Evolutionary conservation across 257 asterid species (phyloP).

Genomic region (Hygrophila difformis): DNA sequence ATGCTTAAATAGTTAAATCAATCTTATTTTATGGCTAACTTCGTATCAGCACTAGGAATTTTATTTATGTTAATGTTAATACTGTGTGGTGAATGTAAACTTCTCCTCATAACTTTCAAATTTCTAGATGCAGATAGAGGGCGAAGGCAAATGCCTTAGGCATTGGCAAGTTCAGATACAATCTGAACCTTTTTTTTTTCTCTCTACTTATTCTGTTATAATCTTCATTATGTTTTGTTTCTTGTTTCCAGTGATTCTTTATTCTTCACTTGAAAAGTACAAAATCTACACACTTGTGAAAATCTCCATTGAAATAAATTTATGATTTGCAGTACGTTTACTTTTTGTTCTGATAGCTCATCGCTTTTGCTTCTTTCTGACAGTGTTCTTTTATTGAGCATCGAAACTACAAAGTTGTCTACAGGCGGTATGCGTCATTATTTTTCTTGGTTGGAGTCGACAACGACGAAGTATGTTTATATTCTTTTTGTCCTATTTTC

Average conservation of each 20-base stretch:
- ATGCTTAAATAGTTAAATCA: no score
- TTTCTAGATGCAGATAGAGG: constrained; percentile 1
- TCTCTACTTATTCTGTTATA: neutral
- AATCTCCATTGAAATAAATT: no score
- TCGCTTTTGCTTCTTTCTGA: constrained; percentile 5
- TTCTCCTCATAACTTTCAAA: neutral
- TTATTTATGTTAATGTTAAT: no score
- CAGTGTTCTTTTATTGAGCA: constrained; percentile 99
- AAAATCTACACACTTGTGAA: neutral
- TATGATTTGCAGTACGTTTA: neutral
- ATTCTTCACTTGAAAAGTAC: constrained; percentile 4
- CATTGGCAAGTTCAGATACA: constrained; percentile 2
- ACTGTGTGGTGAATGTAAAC: neutral
- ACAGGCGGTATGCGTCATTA: constrained; percentile 84
- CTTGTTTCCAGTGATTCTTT: neutral
- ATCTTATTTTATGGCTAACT: no score
- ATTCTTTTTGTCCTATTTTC: no score
- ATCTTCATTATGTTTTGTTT: neutral
- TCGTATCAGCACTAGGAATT: no score
- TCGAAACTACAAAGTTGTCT: constrained; percentile 86
- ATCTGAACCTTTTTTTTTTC: neutral
- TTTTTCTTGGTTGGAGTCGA: constrained; percentile 98
- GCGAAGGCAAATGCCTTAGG: neutral
- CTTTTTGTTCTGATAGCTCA: constrained; percentile 3
- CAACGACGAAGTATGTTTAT: constrained; percentile 62